Evolutionary conservation across 371 early-diverging fungal genomes (phyloP).

Genomic region (Rhizomucor pusillus): DNA sequence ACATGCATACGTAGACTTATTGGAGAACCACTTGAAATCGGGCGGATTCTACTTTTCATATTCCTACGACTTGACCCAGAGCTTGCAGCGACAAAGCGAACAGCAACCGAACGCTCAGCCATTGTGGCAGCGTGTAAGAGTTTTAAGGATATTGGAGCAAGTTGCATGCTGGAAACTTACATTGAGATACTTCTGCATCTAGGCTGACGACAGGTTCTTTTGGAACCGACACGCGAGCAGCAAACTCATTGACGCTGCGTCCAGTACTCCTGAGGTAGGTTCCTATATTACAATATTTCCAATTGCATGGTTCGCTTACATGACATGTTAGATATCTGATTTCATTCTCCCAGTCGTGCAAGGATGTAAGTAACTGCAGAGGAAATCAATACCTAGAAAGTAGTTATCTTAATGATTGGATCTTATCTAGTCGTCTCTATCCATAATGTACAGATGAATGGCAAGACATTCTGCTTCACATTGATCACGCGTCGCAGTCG

Average conservation of each 20-base stretch:
- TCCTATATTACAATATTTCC: neutral
- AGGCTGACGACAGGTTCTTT: conserved; percentile 89
- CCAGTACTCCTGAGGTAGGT: neutral
- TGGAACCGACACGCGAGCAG: conserved; percentile 80
- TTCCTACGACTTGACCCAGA: conserved; percentile 81
- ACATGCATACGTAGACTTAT: conserved; percentile 64
- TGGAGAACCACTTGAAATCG: conserved; percentile 68
- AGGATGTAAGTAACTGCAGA: conserved; percentile 68
- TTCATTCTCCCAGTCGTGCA: conserved; percentile 90
- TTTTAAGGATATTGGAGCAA: too few species aligned
- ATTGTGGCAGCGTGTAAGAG: conserved; percentile 46
- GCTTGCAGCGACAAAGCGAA: conserved; percentile 58
- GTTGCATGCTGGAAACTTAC: too few species aligned
- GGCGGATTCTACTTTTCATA: conserved; percentile 85
- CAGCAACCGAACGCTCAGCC: conserved; percentile 49
- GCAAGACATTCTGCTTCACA: conserved; percentile 64
- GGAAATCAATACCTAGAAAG: neutral
- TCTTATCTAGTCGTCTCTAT: conserved; percentile 53
- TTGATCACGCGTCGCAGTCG: conserved; percentile 85
- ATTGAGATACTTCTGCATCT: too few species aligned
- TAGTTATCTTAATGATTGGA: neutral
- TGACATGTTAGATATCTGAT: conserved; percentile 50
- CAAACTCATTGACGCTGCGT: conserved; percentile 61
- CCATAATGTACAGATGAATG: conserved; percentile 51
- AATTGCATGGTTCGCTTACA: neutral